phyloP scores from a whole-genome alignment of 768 basidiomycete species.

The Mycena vulgaris region DNA sequence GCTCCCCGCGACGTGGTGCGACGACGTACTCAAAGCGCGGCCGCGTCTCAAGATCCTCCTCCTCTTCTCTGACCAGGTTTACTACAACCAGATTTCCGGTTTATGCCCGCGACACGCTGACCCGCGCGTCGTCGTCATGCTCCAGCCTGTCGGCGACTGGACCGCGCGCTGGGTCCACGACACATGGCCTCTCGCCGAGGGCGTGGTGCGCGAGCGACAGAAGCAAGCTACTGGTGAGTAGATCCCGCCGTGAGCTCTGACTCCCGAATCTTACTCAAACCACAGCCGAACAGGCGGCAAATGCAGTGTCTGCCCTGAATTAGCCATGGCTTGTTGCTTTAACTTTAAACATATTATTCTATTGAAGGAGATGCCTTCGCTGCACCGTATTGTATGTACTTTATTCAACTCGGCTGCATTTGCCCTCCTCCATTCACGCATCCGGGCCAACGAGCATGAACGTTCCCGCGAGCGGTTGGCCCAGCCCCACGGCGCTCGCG shows the following conservation, averaged over 20 bases:
- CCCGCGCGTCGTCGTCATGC: constrained; percentile 31
- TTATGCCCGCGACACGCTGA: constrained; percentile 6
- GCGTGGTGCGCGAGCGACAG: constrained; percentile 26
- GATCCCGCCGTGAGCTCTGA: not conserved
- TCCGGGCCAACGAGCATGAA: constrained; percentile 61
- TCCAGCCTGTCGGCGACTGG: constrained; percentile 13
- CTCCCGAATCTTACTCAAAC: not conserved
- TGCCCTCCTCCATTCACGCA: not conserved
- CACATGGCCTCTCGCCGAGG: constrained; percentile 32
- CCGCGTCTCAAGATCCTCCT: constrained; percentile 29
- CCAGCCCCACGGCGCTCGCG: constrained; percentile 58
- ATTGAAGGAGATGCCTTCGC: no score
- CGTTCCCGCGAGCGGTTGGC: constrained; percentile 63
- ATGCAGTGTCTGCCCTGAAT: not conserved
- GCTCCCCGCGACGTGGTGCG: not conserved
- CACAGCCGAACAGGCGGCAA: constrained; percentile 3
- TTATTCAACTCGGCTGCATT: no score
- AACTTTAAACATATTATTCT: no score
- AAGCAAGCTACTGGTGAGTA: constrained; percentile 15
- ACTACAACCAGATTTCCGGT: constrained; percentile 4
- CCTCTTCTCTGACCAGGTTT: constrained; percentile 18
- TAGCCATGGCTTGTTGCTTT: no score
- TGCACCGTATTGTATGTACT: no score
- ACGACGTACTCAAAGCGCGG: constrained; percentile 1
- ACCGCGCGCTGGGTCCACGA: constrained; percentile 33